These are phyloP conservation scores for Lavandula angustifolia DNA, from an alignment of 257 asterid genomes.

Conservation along the genomic window DNA sequence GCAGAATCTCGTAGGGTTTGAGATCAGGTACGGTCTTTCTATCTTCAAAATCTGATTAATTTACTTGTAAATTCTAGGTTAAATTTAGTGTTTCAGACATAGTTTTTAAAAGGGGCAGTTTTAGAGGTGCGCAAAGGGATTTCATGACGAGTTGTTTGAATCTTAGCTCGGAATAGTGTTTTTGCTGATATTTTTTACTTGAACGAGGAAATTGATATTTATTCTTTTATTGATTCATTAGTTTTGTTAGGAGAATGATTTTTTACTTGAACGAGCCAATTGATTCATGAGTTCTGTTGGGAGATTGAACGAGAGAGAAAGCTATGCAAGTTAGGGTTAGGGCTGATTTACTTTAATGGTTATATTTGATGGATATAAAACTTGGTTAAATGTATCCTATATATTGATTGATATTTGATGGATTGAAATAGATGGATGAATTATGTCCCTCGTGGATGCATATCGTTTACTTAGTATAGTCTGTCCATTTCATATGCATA, in stretches of 20 bases:
- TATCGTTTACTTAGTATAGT: too few relatives aligned
- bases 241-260: too few relatives aligned
- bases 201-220: too few relatives aligned
- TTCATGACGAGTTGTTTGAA: constrained; percentile 13
- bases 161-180: background rate
- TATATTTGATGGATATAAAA: too few relatives aligned
- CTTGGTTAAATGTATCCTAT: too few relatives aligned
- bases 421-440: too few relatives aligned
- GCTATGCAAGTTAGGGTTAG: background rate
- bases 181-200: background rate
- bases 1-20: constrained; percentile 35
- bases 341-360: too few relatives aligned
- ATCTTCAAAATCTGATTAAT: background rate
- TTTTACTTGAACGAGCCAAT: background rate
- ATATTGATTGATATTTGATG: too few relatives aligned
- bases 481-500: too few relatives aligned
- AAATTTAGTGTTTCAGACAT: background rate
- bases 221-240: too few relatives aligned
- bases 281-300: background rate
- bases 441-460: too few relatives aligned
- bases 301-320: constrained; percentile 1
- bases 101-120: background rate
- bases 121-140: background rate
- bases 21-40: constrained; percentile 27
- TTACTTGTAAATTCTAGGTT: background rate